Percentiles rank a stretch among this genome's conserved stretches.
Evolutionary conservation across 106 monocot genomes (phyloP).

Genomic region (Gastrodia elata): DNA sequence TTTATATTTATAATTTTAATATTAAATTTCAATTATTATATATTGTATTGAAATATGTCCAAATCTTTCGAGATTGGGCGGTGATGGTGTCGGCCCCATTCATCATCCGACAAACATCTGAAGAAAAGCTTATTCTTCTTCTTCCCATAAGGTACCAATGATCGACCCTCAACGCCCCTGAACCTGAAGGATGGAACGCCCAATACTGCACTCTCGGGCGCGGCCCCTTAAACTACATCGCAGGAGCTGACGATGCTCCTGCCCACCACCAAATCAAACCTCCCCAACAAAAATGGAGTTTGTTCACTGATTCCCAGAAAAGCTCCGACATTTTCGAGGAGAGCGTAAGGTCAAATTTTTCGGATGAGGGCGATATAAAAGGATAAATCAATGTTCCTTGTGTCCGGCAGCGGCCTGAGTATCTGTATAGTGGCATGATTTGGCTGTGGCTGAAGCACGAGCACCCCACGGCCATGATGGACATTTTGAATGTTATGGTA

Average conservation of each 20-base stretch:
- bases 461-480: constrained; percentile 38
- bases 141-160: constrained; percentile 71
- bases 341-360: constrained; percentile 38
- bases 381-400: constrained; percentile 66
- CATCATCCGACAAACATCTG: constrained; percentile 29
- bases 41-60: no score
- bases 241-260: constrained; percentile 38
- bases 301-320: no score
- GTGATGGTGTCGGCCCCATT: constrained; percentile 42
- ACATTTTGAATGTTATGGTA: no score
- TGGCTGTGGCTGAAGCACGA: constrained; percentile 88
- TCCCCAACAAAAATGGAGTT: no score
- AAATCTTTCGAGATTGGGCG: constrained; percentile 54
- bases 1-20: no score
- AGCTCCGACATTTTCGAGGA: no score
- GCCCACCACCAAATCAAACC: constrained; percentile 25
- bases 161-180: constrained; percentile 72
- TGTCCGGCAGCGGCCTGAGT: constrained; percentile 67
- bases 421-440: constrained; percentile 32
- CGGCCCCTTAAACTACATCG: constrained; percentile 70
- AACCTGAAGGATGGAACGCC: constrained; percentile 95
- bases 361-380: constrained; percentile 63
- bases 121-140: constrained; percentile 34
- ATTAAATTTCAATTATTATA: no score
- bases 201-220: constrained; percentile 74